A percentile compares a stretch with the other conserved stretches of the same genome.
phyloP scores from a whole-genome alignment of 2,329 filamentous ascomycete species.

The Cladosporium sphaerospermum region DNA sequence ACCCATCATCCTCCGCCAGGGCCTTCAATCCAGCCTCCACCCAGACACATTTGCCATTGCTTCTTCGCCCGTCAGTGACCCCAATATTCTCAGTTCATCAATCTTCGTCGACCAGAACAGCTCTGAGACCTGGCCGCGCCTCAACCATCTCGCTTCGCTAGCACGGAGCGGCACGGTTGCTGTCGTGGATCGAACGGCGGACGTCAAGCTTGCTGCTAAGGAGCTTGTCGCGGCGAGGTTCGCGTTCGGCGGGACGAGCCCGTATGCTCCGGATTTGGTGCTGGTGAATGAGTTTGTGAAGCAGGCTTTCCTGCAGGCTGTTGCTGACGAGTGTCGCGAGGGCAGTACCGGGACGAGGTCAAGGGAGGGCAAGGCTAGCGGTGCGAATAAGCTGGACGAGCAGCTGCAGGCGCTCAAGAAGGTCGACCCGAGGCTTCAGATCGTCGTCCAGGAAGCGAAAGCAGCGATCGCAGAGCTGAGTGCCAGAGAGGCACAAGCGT shows the following conservation, averaged over 20 bases:
- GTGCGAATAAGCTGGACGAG: no score
- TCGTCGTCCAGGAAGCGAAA: slow-evolving; percentile 20
- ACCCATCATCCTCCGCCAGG: slow-evolving; percentile 31
- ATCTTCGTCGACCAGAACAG: slow-evolving; percentile 32
- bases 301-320: slow-evolving; percentile 48
- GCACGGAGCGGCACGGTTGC: slow-evolving; percentile 40
- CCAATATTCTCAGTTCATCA: slow-evolving; percentile 21
- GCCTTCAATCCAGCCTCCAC: slow-evolving; percentile 40
- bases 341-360: background rate
- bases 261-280: slow-evolving; percentile 57
- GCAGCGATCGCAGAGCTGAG: slow-evolving; percentile 22
- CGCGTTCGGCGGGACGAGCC: slow-evolving; percentile 49
- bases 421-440: slow-evolving; percentile 11
- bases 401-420: slow-evolving; percentile 11
- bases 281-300: slow-evolving; percentile 59
- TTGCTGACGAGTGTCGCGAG: slow-evolving; percentile 17
- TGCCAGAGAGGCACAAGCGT: slow-evolving; percentile 13
- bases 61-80: slow-evolving; percentile 26
- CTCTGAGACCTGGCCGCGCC: slow-evolving; percentile 11
- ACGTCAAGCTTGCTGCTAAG: slow-evolving; percentile 48
- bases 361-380: background rate
- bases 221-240: slow-evolving; percentile 50
- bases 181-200: slow-evolving; percentile 55
- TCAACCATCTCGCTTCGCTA: slow-evolving; percentile 32
- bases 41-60: slow-evolving; percentile 44